Base-by-base conservation (phyloP, 23 red algal species). In the Cyanidium caldarium region DNA sequence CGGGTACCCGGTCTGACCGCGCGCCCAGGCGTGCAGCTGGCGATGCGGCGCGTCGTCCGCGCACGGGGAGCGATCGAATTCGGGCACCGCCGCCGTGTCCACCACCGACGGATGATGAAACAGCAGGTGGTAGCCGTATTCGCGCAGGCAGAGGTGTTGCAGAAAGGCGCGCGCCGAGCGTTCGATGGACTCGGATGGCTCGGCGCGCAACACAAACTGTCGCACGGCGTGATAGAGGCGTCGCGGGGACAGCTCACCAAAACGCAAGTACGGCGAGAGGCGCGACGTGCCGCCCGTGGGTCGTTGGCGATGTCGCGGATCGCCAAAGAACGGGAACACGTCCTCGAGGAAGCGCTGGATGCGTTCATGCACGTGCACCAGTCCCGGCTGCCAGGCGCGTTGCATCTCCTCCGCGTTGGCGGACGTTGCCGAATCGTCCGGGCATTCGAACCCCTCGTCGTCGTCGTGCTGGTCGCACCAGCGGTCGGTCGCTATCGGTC, bases 51-150 rank as follows among this genome's bases (percentile, higher is more conserved):
- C 40, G 65, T 88, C 84, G 1, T 80, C 44, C 19, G 69, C 76
- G 82, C 79, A 87, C 0, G 91, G 91, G 76, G 87, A 87, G 0
- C 67, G 57, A 13, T 85, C 65, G 66, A 87, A 96, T 40, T 88
- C 84, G 1, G 84, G 80, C 35, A 88, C 74, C 35, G 87, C 68
- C 13, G 91, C 77, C 26, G 58, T 75, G 23, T 80, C 78, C 31
- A 78, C 72, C 28, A 83, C 74, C 10, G 51, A 65, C 26, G 91
- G 91, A 67, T 84, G 80, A 39, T 74, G 56, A 66, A 57, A 68
- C 19, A 88, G 81, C 77, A 87, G 56, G 72, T 96, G 86, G 45
- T 96, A 88, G 0, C 72, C 83, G 77, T 83, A 96, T 38, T 96
- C 91, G 31, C 91, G 58, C 1, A 96, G 65, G 44, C 79, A 84